A percentile compares a stretch with the other conserved stretches of the same genome.
Conservation (phyloP, 2,329 filamentous ascomycete genomes). For the Diplodia sapinea region DNA sequence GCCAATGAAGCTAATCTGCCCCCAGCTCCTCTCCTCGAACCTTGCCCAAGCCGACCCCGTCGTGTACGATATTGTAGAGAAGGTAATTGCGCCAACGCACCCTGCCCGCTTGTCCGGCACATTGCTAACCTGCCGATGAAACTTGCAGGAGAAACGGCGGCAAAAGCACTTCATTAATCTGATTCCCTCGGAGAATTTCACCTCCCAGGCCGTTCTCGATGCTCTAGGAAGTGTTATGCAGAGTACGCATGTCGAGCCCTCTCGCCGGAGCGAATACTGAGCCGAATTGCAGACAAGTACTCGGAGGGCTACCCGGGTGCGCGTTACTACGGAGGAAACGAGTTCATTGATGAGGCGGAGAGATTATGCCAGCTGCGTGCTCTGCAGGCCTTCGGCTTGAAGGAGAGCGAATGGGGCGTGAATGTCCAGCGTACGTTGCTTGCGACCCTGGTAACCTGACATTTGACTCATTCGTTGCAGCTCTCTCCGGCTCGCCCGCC, state of each 20-base stretch:
- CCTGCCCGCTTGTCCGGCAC: slow-evolving; percentile 8
- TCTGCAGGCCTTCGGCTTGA: slow-evolving; percentile 86
- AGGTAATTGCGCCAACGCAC: slow-evolving; percentile 60
- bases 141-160: slow-evolving; percentile 80
- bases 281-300: slow-evolving; percentile 78
- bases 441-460: slow-evolving; percentile 34
- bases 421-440: slow-evolving; percentile 79
- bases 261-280: slow-evolving; percentile 59
- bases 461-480: slow-evolving; percentile 50
- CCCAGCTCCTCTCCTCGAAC: slow-evolving; percentile 76
- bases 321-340: slow-evolving; percentile 98
- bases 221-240: slow-evolving; percentile 72
- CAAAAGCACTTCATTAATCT: slow-evolving; percentile 99
- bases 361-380: slow-evolving; percentile 92
- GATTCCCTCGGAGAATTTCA: slow-evolving; percentile 99
- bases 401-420: slow-evolving; percentile 92
- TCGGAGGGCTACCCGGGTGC: slow-evolving; percentile 98
- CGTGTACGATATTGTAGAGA: slow-evolving; percentile 88
- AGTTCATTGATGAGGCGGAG: slow-evolving; percentile 98
- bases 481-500: slow-evolving; percentile 78
- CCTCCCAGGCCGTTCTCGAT: slow-evolving; percentile 96
- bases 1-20: slow-evolving; percentile 32
- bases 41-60: slow-evolving; percentile 84
- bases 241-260: slow-evolving; percentile 62
- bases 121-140: slow-evolving; percentile 20